Conservation (phyloP, 1,139 yeast species). For the Debaryomyces psychrophilus region DNA sequence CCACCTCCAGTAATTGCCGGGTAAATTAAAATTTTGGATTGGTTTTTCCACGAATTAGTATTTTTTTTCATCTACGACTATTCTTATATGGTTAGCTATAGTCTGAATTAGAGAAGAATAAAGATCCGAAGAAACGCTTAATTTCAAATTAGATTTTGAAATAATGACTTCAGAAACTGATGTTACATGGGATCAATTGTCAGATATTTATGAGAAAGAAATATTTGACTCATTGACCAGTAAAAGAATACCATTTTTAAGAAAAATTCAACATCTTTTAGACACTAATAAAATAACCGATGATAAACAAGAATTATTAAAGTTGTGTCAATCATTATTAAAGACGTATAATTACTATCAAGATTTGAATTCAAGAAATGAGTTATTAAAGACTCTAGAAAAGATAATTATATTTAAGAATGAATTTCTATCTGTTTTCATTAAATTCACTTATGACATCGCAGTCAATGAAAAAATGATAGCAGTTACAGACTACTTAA, state of each 20-base stretch:
- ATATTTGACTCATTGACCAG: conserved; percentile 39
- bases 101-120: background rate
- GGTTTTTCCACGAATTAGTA: conserved; percentile 1
- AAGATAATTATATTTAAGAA: conserved; percentile 34
- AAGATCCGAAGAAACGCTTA: conserved; percentile 1
- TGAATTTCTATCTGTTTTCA: conserved; percentile 35
- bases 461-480: conserved; percentile 35
- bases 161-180: conserved; percentile 10
- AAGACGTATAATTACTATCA: conserved; percentile 54
- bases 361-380: conserved; percentile 50
- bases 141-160: conserved; percentile 5
- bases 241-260: conserved; percentile 35
- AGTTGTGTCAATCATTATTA: conserved; percentile 34
- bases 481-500: conserved; percentile 58
- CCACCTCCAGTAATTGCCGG: conserved; percentile 12
- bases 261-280: conserved; percentile 20
- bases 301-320: conserved; percentile 21
- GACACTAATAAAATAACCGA: conserved; percentile 19
- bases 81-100: background rate
- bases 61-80: conserved; percentile 1
- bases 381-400: conserved; percentile 40
- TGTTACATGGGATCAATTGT: conserved; percentile 29
- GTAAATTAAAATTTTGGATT: conserved; percentile 12
- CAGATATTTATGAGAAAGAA: conserved; percentile 21
- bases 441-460: conserved; percentile 41